These are phyloP conservation scores for Chondrus crispus DNA, from an alignment of 23 red algal genomes.

Conservation along the genomic window DNA sequence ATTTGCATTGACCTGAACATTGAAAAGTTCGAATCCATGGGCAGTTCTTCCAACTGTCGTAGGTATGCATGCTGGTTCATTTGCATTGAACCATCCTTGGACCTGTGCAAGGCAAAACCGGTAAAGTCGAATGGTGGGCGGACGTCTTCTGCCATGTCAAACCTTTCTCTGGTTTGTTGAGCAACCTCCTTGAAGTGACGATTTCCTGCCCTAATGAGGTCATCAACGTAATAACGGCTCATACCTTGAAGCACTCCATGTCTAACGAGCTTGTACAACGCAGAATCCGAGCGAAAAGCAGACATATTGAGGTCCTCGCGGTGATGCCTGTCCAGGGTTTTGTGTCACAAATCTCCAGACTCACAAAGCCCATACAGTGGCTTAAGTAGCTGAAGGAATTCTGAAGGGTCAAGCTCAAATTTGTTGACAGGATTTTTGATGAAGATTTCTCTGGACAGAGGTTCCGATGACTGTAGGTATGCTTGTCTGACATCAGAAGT, in stretches of 20 bases:
- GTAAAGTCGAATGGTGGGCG: neutral
- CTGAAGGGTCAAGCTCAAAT: neutral
- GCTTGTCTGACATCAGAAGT: neutral
- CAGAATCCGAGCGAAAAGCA: neutral
- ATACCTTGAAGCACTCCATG: neutral
- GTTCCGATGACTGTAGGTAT: neutral
- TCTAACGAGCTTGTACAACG: neutral
- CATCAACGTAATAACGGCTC: neutral
- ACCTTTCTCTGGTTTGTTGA: neutral
- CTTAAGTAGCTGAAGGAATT: neutral
- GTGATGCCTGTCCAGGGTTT: neutral
- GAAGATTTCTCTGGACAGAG: neutral
- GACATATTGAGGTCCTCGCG: neutral
- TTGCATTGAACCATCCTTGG: neutral
- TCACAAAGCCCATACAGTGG: conserved; percentile 18
- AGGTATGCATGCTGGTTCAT: conserved; percentile 24
- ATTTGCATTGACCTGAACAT: conserved; percentile 1
- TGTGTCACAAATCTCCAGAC: conserved; percentile 3
- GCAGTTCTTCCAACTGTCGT: conserved; percentile 27
- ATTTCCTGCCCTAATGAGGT: neutral
- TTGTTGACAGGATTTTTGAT: neutral
- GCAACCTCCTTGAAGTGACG: neutral
- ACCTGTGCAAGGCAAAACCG: neutral
- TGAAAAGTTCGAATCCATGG: neutral
- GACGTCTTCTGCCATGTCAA: neutral